Evolutionary conservation across 129 eudicot species (phyloP).

Genomic region (Arctium minus): DNA sequence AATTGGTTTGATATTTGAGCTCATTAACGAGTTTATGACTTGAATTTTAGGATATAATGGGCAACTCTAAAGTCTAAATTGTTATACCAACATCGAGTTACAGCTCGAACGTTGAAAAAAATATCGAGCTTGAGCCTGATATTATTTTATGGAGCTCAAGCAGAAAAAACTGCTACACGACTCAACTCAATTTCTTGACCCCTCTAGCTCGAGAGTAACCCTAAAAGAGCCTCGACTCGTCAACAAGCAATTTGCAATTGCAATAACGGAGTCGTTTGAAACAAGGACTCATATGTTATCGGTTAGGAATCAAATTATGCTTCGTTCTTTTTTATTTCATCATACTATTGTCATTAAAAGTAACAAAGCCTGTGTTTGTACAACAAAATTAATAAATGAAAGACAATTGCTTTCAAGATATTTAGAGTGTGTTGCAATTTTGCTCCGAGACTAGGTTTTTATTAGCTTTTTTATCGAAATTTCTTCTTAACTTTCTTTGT

Average conservation of each 20-base stretch:
- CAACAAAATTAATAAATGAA: not conserved
- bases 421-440: not conserved
- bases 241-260: too few relatives aligned
- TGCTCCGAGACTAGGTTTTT: not conserved
- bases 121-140: not conserved
- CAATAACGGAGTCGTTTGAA: not conserved
- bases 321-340: not conserved
- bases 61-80: not conserved
- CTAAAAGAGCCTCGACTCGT: not conserved
- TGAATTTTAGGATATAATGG: not conserved
- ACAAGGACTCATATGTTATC: not conserved
- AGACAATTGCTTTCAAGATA: not conserved
- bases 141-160: not conserved
- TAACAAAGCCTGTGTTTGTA: not conserved
- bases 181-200: too few relatives aligned
- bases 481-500: not conserved
- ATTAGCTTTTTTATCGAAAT: not conserved
- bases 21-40: not conserved
- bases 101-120: not conserved
- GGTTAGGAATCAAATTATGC: not conserved
- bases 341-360: not conserved
- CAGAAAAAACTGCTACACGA: not conserved
- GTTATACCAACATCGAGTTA: not conserved
- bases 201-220: not conserved
- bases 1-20: not conserved